phyloP scores from a whole-genome alignment of 768 basidiomycete species.

The Lyophyllum semitale region DNA sequence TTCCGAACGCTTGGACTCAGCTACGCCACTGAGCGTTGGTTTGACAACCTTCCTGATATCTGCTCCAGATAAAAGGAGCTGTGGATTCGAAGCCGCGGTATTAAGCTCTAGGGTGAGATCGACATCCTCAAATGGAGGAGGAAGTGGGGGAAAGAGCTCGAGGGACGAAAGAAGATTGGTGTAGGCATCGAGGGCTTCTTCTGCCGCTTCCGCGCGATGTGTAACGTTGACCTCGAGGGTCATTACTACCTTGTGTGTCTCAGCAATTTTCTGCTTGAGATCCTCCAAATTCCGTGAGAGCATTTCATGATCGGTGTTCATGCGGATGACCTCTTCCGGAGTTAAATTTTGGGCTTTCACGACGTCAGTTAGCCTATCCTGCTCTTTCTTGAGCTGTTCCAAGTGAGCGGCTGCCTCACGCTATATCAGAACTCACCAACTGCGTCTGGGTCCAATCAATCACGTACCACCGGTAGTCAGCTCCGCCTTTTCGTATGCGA shows the following conservation, averaged over 20 bases:
- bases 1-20: conserved; percentile 71
- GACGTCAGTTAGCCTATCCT: conserved; percentile 58
- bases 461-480: conserved; percentile 53
- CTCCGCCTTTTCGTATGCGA: conserved; percentile 69
- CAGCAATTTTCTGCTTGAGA: conserved; percentile 72
- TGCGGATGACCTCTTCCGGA: conserved; percentile 86
- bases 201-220: conserved; percentile 77
- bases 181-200: conserved; percentile 82
- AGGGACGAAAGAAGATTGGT: conserved; percentile 72
- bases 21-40: conserved; percentile 72
- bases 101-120: conserved; percentile 85
- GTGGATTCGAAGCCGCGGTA: conserved; percentile 69
- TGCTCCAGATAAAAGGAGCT: conserved; percentile 65
- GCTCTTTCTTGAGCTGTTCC: conserved; percentile 64
- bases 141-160: conserved; percentile 75
- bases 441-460: neutral
- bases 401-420: conserved; percentile 55
- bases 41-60: conserved; percentile 75
- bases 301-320: conserved; percentile 88
- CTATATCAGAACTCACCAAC: neutral
- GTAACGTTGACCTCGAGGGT: conserved; percentile 83
- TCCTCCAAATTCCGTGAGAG: conserved; percentile 74
- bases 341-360: conserved; percentile 89
- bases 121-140: conserved; percentile 67
- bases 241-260: conserved; percentile 72